phyloP scores from a whole-genome alignment of 108 stramenopile genomes.

The Conticribra weissflogii region DNA sequence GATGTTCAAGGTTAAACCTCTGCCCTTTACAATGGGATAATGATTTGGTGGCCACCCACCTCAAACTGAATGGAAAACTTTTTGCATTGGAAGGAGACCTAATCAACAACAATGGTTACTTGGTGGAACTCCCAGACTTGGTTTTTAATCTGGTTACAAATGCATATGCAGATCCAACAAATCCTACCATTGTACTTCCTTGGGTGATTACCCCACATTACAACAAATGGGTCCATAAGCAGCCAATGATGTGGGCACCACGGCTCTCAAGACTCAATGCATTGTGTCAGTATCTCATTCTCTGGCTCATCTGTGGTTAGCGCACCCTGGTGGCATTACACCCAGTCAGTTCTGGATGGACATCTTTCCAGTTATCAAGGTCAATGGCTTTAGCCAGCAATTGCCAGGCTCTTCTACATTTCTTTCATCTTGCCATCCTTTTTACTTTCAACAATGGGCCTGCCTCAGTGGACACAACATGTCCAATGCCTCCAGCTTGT shows the following conservation, averaged over 20 bases:
- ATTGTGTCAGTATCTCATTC: slow-evolving; percentile 21
- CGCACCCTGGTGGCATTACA: slow-evolving; percentile 5
- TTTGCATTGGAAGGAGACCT: slow-evolving; percentile 17
- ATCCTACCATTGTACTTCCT: not conserved
- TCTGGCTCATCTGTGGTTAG: slow-evolving; percentile 9
- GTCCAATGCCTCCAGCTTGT: slow-evolving; percentile 4
- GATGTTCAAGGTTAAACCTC: too few species aligned
- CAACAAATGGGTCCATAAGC: not conserved
- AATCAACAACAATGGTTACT: not conserved
- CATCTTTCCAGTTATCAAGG: slow-evolving; percentile 10
- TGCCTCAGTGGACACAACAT: not conserved
- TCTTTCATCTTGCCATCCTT: slow-evolving; percentile 14
- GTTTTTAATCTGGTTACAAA: not conserved
- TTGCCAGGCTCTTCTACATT: slow-evolving; percentile 6
- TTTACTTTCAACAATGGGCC: not conserved
- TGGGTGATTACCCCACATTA: not conserved
- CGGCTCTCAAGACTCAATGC: slow-evolving; percentile 2
- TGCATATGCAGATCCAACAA: not conserved
- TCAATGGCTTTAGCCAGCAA: slow-evolving; percentile 2
- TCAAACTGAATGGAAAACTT: too few species aligned
- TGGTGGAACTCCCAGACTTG: not conserved
- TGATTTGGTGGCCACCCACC: too few species aligned
- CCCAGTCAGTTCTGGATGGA: slow-evolving; percentile 12
- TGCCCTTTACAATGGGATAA: too few species aligned
- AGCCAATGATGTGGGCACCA: not conserved